Base-by-base conservation (phyloP, 2,329 filamentous ascomycete genomes). In the Colletotrichum karsti region DNA sequence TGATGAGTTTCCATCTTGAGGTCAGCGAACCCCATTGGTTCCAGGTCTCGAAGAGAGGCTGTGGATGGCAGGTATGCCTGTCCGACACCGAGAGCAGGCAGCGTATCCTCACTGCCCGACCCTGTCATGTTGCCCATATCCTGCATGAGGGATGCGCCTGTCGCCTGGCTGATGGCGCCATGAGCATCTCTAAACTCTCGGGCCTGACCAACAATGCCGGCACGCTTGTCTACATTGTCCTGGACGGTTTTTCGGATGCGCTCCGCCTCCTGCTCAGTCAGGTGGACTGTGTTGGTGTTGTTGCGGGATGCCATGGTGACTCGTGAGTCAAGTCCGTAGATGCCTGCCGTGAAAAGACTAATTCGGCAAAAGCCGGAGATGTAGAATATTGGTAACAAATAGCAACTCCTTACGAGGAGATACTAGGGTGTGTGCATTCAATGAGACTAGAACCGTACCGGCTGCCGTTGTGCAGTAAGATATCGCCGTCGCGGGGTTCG, bases 1-100 rank as follows among this genome's bases (percentile, higher is more conserved):
- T 79, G 77, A 24, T 79, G 76, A 0, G 71, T 77, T 5, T 77
- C 77, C 60, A 77, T 72, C 5, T 41, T 44, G 3, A 79, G 63
- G 4, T 79, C 72, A 0, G 64, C 30, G 0, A 78, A 35, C 3
- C 18, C 18, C 37, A 79, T 78, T 2, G 72, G 73, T 37, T 71
- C 26, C 1, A 79, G 41, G 4, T 74, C 70, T 12, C 48, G 4
- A 1, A 75, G 37, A 1, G 68, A 61, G 3, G 46, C 22, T 6
- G 61, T 70, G 30, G 75, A 75, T 0, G 77, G 77, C 1, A 69
- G 35, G 20, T 78, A 79, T 2, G 69, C 64, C 7, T 63, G 64
- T 0, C 77, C 77, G 3, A 77, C 61, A 0, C 71, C 71, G 33
- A 79, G 74, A 7, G 73, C 76, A 5, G 70, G 70, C 60, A 80